Conservation (phyloP, 2,329 filamentous ascomycete genomes). For the Podosphaera aphanis region DNA sequence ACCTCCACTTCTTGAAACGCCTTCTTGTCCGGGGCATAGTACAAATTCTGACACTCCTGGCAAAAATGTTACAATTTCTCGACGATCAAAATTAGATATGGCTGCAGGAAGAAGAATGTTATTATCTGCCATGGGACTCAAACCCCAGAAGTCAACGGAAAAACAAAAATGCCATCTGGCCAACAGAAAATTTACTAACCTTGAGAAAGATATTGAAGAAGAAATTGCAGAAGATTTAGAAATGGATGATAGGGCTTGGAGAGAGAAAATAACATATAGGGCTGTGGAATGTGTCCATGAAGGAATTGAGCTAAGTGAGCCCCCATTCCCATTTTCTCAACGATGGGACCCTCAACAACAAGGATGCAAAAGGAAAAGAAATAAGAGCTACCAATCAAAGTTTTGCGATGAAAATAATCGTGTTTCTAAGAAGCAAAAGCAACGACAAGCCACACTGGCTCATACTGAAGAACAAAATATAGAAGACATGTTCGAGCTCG, state of each 20-base stretch:
- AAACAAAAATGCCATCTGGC: conserved; percentile 18
- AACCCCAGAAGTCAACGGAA: conserved; percentile 40
- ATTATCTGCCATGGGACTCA: conserved; percentile 48
- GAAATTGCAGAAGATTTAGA: conserved; percentile 6
- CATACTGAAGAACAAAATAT: conserved; percentile 21
- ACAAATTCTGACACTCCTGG: conserved; percentile 4
- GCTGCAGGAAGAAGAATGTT: conserved; percentile 42
- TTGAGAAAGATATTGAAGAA: conserved; percentile 2
- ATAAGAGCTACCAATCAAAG: conserved; percentile 16
- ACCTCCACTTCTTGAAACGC: neutral
- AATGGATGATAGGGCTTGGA: conserved; percentile 35
- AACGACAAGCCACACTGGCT: conserved; percentile 20
- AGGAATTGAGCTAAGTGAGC: conserved; percentile 42
- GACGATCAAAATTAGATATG: conserved; percentile 23
- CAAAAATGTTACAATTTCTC: conserved; percentile 2
- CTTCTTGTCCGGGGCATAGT: conserved; percentile 1
- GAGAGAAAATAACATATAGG: conserved; percentile 44
- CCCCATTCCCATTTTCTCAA: conserved; percentile 76
- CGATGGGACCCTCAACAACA: conserved; percentile 62
- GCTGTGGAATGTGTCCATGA: conserved; percentile 71
- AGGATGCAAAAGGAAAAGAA: conserved; percentile 26
- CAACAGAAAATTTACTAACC: neutral
- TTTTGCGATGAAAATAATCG: conserved; percentile 19
- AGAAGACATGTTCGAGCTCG: conserved; percentile 13
- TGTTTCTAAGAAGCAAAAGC: conserved; percentile 27